Evolutionary conservation across 2,329 filamentous ascomycete genomes (phyloP), one percentile per base, ranked within the genome.

Genomic region (Tricladium varicosporioides): DNA sequence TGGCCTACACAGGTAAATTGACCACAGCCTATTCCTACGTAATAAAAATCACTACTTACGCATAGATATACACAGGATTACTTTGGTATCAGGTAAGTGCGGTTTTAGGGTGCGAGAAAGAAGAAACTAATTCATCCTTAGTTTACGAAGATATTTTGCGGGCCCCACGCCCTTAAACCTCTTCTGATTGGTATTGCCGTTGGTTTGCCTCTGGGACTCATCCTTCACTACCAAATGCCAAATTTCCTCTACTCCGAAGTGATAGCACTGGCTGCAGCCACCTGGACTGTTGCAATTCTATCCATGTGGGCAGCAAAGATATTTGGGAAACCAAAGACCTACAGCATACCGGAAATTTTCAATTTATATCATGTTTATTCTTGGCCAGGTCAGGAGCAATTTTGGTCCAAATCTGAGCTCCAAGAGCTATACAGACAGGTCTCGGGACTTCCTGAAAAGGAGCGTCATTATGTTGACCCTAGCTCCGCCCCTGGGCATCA

Each of bases 281-380:
- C 78, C 11, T 82, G 80, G 80, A 79, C 73, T n/a, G 75, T 77
- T 22, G 80, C 78, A 10, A 65, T 82, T 15, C 69, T 81, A 4
- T 77, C 77, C 0, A 68, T 81, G 22, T 70, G 72, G 51, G 77
- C 73, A 8, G 77, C 79, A 1, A 77, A 79, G 36, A 73, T 82
- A 58, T 75, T 75, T n/a, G 73, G 77, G 68, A 78, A 77, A 2
- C 72, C 74, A 44, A 69, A n/a, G n/a, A n/a, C 73, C 63, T 68
- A 71, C 11, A 65, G 70, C 45, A 70, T 71, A 8, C 66, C 14
- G 2, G 50, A 47, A 8, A 48, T 13, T 15, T 14, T 19, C 22
- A 31, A 18, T 14, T 51, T 49, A 11, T 27, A 54, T 5, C 7
- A 48, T 19, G 45, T n/a, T n/a, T n/a, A n/a, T n/a, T n/a, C n/a